Conservation (phyloP, 345 rosid genomes). For the Geranium brycei region DNA sequence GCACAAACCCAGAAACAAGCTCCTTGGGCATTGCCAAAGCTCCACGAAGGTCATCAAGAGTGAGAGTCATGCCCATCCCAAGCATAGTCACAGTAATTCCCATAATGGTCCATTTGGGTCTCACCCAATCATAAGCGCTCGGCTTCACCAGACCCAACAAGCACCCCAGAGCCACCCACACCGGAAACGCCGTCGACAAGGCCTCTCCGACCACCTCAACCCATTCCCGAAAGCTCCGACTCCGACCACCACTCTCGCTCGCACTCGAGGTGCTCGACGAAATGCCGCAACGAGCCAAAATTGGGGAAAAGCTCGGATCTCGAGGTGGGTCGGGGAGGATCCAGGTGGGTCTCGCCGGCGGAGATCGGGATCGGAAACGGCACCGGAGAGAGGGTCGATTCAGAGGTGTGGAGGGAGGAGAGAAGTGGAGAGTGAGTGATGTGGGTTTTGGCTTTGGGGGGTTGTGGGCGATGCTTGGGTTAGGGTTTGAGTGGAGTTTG, state of each 20-base stretch:
- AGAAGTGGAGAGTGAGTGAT: too few species aligned
- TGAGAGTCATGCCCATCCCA: slow-evolving; percentile 93
- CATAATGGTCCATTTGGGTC: slow-evolving; percentile 46
- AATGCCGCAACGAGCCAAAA: slow-evolving; percentile 33
- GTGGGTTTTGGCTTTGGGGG: too few species aligned
- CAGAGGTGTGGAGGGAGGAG: too few species aligned
- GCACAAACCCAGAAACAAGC: slow-evolving; percentile 53
- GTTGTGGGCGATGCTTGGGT: too few species aligned
- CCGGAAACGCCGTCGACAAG: slow-evolving; percentile 64
- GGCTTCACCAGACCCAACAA: slow-evolving; percentile 58
- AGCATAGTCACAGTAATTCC: slow-evolving; percentile 82
- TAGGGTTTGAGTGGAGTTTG: too few species aligned
- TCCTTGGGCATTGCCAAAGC: slow-evolving; percentile 82
- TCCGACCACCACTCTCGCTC: not conserved
- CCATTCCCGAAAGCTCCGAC: slow-evolving; percentile 43
- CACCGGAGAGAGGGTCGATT: too few species aligned
- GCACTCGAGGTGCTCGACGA: slow-evolving; percentile 35
- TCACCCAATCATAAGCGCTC: slow-evolving; percentile 56
- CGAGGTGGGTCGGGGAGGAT: too few species aligned
- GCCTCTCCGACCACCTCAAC: slow-evolving; percentile 50
- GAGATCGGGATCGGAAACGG: too few species aligned
- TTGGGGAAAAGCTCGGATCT: not conserved
- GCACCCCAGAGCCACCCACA: slow-evolving; percentile 84
- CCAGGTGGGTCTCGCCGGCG: too few species aligned
- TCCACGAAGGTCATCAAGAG: slow-evolving; percentile 65